These are phyloP conservation scores for Heterobasidion irregulare DNA, from an alignment of 1,284 basidiomycete genomes.

Conservation along the genomic window DNA sequence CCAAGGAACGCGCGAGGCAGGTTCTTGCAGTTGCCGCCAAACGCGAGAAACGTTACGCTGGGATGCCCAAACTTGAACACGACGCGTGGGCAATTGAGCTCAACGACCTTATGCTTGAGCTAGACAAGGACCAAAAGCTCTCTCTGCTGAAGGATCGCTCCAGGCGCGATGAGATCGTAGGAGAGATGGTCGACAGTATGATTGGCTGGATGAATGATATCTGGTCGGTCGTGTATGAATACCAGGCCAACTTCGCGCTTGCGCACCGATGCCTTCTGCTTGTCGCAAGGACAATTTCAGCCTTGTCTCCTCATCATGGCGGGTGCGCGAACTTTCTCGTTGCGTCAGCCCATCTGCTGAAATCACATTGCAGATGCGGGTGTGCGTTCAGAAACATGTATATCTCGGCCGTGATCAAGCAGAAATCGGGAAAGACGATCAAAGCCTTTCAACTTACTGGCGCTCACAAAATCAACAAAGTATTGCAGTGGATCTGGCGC, in stretches of 20 bases:
- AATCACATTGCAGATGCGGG: conserved; percentile 29
- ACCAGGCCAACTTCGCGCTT: conserved; percentile 37
- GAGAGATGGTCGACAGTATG: conserved; percentile 46
- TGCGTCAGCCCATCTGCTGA: neutral
- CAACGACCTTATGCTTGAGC: conserved; percentile 36
- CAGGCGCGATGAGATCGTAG: conserved; percentile 40
- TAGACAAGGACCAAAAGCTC: conserved; percentile 42
- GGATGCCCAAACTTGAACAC: conserved; percentile 40
- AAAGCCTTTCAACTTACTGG: conserved; percentile 45
- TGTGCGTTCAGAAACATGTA: conserved; percentile 38
- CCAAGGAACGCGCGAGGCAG: conserved; percentile 11
- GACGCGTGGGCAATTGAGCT: conserved; percentile 46
- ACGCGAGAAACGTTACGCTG: conserved; percentile 26
- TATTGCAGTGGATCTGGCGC: conserved; percentile 59
- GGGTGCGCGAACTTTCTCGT: conserved; percentile 28
- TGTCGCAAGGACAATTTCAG: conserved; percentile 33
- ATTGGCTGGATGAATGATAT: conserved; percentile 49
- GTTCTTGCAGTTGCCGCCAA: conserved; percentile 19
- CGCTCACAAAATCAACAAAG: conserved; percentile 35
- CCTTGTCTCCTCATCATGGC: conserved; percentile 32
- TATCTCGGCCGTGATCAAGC: conserved; percentile 35
- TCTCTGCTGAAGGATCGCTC: conserved; percentile 43
- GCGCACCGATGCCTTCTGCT: conserved; percentile 51
- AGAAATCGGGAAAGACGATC: conserved; percentile 31
- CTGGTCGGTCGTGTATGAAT: conserved; percentile 51